phyloP scores from a whole-genome alignment of 345 rosid genomes.

The Rubroshorea leprosula region DNA sequence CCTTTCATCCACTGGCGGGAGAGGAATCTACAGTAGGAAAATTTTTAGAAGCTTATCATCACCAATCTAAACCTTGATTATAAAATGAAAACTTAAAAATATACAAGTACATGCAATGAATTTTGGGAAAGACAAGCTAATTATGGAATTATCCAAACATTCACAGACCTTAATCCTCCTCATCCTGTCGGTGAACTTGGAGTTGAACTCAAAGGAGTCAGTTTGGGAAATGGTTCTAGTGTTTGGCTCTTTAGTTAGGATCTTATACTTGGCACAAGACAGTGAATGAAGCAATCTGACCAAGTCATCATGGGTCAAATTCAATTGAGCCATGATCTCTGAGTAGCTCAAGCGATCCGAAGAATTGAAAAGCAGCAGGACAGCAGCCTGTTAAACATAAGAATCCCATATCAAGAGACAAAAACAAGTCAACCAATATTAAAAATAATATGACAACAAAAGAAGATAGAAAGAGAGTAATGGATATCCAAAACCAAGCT shows the following conservation, averaged over 20 bases:
- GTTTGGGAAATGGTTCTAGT: constrained; percentile 50
- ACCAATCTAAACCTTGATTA: background rate
- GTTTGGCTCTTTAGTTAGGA: constrained; percentile 58
- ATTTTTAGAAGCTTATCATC: background rate
- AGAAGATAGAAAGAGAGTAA: background rate
- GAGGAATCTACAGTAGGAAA: constrained; percentile 57
- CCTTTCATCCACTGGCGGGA: constrained; percentile 90
- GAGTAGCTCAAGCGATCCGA: constrained; percentile 72
- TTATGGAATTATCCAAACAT: constrained; percentile 1
- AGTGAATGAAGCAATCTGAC: constrained; percentile 86
- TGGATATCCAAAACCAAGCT: background rate
- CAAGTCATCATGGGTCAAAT: constrained; percentile 78
- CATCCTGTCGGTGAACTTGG: constrained; percentile 80
- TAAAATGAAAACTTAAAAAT: too few relatives aligned
- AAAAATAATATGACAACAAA: too few relatives aligned
- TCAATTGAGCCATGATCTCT: constrained; percentile 75
- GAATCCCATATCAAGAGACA: constrained; percentile 5
- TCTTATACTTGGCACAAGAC: constrained; percentile 80
- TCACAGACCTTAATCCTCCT: constrained; percentile 82
- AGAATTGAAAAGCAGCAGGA: constrained; percentile 74
- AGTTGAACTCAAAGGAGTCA: constrained; percentile 64
- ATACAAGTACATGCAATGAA: background rate
- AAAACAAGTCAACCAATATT: too few relatives aligned
- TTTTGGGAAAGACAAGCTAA: background rate
- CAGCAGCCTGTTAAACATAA: constrained; percentile 56